Percentiles rank a stretch among this genome's conserved stretches.
Conservation (phyloP, 1,284 basidiomycete genomes). For the Ceratobasidium sp. region DNA sequence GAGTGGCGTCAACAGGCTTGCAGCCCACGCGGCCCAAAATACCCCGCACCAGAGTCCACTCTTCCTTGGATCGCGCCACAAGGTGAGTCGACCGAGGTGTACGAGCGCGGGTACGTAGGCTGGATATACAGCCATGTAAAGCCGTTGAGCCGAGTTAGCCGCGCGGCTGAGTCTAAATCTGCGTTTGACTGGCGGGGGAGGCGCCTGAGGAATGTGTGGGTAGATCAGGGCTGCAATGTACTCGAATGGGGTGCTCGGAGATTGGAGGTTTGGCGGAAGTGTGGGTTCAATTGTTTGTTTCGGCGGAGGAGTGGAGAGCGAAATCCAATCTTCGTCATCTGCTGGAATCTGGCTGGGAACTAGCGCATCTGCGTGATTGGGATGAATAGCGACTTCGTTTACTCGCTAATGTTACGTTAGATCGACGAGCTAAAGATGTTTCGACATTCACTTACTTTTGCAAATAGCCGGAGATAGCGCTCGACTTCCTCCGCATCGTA, state of each 20-base stretch:
- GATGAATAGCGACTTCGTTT: constrained; percentile 35
- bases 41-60: constrained; percentile 70
- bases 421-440: not conserved
- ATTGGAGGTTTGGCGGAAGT: constrained; percentile 27
- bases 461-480: constrained; percentile 44
- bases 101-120: constrained; percentile 65
- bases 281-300: not conserved
- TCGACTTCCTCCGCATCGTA: constrained; percentile 48
- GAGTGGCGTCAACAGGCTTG: constrained; percentile 61
- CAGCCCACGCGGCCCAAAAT: constrained; percentile 33
- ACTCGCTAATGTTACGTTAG: constrained; percentile 24
- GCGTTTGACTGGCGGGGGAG: constrained; percentile 17
- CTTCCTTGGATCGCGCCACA: constrained; percentile 67
- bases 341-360: not conserved
- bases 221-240: constrained; percentile 23
- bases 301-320: constrained; percentile 2
- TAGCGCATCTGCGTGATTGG: constrained; percentile 7
- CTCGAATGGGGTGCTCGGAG: constrained; percentile 33
- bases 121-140: constrained; percentile 60
- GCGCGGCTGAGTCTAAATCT: constrained; percentile 33
- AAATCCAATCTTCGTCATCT: constrained; percentile 33
- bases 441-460: constrained; percentile 30
- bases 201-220: constrained; percentile 13
- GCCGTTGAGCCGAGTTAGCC: constrained; percentile 15
- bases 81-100: constrained; percentile 64